A percentile compares a stretch with the other conserved stretches of the same genome.
Evolutionary conservation across 108 stramenopile genomes (phyloP).

Genomic region (Stephanodiscus minutulus): DNA sequence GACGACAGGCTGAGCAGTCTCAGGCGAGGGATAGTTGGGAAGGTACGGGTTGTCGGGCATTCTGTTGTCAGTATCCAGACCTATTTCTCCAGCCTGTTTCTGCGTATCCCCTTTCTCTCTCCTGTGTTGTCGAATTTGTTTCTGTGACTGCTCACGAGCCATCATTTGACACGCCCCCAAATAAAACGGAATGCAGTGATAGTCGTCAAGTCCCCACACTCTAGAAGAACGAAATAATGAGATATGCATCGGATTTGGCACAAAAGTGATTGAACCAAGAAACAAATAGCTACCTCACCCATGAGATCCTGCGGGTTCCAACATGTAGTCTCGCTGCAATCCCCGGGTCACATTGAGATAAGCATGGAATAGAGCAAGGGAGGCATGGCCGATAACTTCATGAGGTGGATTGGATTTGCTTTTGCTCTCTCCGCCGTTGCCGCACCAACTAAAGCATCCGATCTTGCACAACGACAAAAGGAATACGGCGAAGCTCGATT

Average conservation of each 20-base stretch:
- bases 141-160: slow-evolving; percentile 46
- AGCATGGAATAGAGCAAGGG: slow-evolving; percentile 66
- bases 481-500: slow-evolving; percentile 90
- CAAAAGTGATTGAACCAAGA: neutral
- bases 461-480: slow-evolving; percentile 76
- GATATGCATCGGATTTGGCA: slow-evolving; percentile 9
- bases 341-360: slow-evolving; percentile 77
- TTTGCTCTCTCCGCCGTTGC: slow-evolving; percentile 24
- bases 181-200: slow-evolving; percentile 94
- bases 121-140: slow-evolving; percentile 21
- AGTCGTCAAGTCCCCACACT: slow-evolving; percentile 98
- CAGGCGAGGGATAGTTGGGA: slow-evolving; percentile 14
- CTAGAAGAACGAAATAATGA: slow-evolving; percentile 21
- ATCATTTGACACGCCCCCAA: slow-evolving; percentile 91
- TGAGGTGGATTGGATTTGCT: slow-evolving; percentile 39
- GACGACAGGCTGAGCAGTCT: slow-evolving; percentile 1
- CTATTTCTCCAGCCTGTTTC: slow-evolving; percentile 2
- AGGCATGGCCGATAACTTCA: slow-evolving; percentile 50
- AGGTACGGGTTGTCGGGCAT: slow-evolving; percentile 36
- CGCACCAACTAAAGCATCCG: slow-evolving; percentile 55
- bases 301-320: slow-evolving; percentile 95
- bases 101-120: slow-evolving; percentile 5
- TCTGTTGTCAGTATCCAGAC: slow-evolving; percentile 13
- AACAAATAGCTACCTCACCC: slow-evolving; percentile 17
- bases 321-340: slow-evolving; percentile 88